A percentile compares a stretch with the other conserved stretches of the same genome.
Evolutionary conservation across 73 alveolate species (phyloP).

Genomic region (Paramecium caudatum): DNA sequence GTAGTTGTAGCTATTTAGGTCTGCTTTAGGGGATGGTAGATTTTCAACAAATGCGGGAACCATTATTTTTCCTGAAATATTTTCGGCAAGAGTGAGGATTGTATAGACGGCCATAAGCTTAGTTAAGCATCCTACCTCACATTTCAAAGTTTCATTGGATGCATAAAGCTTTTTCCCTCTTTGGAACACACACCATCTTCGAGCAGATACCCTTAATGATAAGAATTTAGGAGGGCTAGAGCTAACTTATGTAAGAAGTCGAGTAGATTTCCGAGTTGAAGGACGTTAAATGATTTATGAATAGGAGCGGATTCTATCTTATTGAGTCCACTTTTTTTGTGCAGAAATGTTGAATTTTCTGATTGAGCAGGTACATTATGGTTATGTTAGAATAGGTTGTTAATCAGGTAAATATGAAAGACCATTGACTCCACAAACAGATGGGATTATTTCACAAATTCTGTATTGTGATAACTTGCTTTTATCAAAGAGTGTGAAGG

Average conservation of each 20-base stretch:
- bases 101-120: conserved; percentile 52
- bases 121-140: conserved; percentile 53
- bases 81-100: neutral
- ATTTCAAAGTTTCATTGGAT: neutral
- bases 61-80: neutral
- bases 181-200: conserved; percentile 38
- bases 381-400: neutral
- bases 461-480: conserved; percentile 42
- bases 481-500: neutral
- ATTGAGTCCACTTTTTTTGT: neutral
- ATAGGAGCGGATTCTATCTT: conserved; percentile 61
- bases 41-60: conserved; percentile 38
- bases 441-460: conserved; percentile 55
- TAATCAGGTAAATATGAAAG: conserved; percentile 19
- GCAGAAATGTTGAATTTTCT: conserved; percentile 7
- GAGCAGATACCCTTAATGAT: conserved; percentile 1
- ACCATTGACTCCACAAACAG: conserved; percentile 62
- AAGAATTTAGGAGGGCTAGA: conserved; percentile 25
- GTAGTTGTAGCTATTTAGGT: neutral
- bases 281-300: conserved; percentile 27
- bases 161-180: neutral
- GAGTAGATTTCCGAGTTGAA: neutral
- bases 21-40: conserved; percentile 24
- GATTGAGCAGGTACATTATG: conserved; percentile 6
- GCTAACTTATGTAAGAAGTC: conserved; percentile 2